Evolutionary conservation across 441 rosid genomes (phyloP), one percentile per base, ranked within the genome.

Genomic region (Syzygium syzygioides): DNA sequence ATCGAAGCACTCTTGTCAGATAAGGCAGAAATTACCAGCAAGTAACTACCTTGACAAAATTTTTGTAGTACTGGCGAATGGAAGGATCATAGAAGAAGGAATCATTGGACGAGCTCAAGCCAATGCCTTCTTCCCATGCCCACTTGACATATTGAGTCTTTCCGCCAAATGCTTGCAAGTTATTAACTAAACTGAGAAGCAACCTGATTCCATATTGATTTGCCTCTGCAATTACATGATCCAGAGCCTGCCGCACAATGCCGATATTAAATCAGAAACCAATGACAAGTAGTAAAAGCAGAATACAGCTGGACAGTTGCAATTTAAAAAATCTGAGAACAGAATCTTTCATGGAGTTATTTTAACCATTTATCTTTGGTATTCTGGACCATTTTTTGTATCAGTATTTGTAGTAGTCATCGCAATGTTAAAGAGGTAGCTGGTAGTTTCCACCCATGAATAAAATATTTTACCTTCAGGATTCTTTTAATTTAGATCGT

Each of bases 71-170:
- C 91, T 89, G 95, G 88, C 95, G 96, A 93, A 95, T 95, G 89
- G 98, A 94, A 85, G 99, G 99, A 93, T 97, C 99, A 87, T 92
- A 98, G 93, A 94, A 97, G 96, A 98, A 98, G 60, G 99, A 97
- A 93, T 98, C 99, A 86, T 98, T 97, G 20, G 97, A 95, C 5
- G 99, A 95, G 92, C 98, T 97, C 94, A 96, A 93, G 86, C 96
- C 99, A 90, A 95, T 86, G 55, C 99, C 99, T 92, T 97, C 99
- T 90, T 96, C 93, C 98, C 97, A 95, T 32, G 98, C 99, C 99
- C 99, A 98, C 41, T 95, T 93, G 86, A 98, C 99, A 89, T 98
- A 97, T 91, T 96, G 99, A 53, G 97, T 94, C 91, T 98, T 98
- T 60, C 99, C 99, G 41, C 99, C 99, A 92, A 95, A 98, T 55